Percentiles rank a stretch among this genome's conserved stretches.
These are phyloP conservation scores for Pelagophyceae sp. DNA, from an alignment of 352 stramenopile species.

Conservation along the genomic window DNA sequence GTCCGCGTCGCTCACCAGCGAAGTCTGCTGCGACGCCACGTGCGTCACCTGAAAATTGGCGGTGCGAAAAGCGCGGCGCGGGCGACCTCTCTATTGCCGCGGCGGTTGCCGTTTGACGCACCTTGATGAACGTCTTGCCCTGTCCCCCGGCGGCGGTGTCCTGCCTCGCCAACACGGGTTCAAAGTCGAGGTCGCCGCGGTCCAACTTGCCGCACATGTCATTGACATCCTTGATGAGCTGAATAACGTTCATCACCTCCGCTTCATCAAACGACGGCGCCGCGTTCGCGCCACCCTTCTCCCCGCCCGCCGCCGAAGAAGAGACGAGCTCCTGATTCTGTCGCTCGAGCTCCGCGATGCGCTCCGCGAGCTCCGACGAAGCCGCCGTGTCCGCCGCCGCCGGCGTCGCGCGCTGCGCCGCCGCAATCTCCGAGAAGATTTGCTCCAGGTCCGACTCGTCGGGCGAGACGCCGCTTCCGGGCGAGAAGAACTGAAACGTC, in stretches of 20 bases:
- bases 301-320: neutral
- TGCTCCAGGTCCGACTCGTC: constrained; percentile 28
- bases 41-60: no score
- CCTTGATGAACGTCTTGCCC: constrained; percentile 72
- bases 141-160: constrained; percentile 47
- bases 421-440: constrained; percentile 26
- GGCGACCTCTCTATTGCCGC: no score
- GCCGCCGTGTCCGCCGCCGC: no score
- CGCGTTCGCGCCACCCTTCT: no score
- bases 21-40: constrained; percentile 68
- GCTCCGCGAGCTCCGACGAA: neutral
- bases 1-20: constrained; percentile 83
- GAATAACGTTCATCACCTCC: neutral
- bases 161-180: constrained; percentile 31
- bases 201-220: constrained; percentile 74
- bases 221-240: constrained; percentile 30
- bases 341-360: neutral
- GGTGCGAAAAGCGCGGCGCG: no score
- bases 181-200: constrained; percentile 58
- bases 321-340: neutral
- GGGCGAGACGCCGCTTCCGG: constrained; percentile 36
- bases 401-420: constrained; percentile 68
- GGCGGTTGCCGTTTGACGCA: no score
- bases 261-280: constrained; percentile 7
- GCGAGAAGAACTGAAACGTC: constrained; percentile 66